Percentiles rank a stretch among this genome's conserved stretches.
phyloP scores from a whole-genome alignment of 2,329 filamentous ascomycete genomes.

The Cladosporium sp. region DNA sequence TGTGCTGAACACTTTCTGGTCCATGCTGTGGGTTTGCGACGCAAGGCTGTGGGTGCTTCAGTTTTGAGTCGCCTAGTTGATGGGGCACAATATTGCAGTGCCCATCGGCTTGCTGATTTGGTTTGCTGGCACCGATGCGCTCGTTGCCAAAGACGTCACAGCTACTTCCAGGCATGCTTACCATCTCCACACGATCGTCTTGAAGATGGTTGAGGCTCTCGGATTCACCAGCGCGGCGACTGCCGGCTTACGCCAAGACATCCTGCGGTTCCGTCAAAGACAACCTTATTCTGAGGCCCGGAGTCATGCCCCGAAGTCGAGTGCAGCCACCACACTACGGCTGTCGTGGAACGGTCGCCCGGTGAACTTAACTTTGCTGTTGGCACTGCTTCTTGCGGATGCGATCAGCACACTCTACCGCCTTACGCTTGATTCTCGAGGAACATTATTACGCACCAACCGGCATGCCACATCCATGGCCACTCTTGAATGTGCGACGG shows the following conservation, averaged over 20 bases:
- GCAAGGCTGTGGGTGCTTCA: slow-evolving; percentile 6
- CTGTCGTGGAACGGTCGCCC: slow-evolving; percentile 10
- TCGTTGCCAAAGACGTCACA: slow-evolving; percentile 1
- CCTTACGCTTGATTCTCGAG: neutral
- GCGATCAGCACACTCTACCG: slow-evolving; percentile 1
- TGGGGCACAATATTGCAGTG: neutral
- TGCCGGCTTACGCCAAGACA: slow-evolving; percentile 9
- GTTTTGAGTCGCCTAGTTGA: neutral
- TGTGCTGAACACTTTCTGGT: neutral
- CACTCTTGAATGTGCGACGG: neutral
- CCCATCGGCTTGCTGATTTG: neutral
- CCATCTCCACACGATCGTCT: neutral
- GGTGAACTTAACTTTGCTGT: slow-evolving; percentile 2
- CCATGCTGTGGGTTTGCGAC: slow-evolving; percentile 6
- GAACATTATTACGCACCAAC: neutral
- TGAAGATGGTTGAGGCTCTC: slow-evolving; percentile 12
- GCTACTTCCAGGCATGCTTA: neutral
- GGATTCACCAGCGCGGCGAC: slow-evolving; percentile 11
- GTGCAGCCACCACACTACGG: neutral
- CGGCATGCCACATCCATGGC: neutral
- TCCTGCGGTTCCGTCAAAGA: neutral
- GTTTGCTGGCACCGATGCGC: neutral
- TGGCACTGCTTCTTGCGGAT: neutral
- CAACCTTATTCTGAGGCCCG: slow-evolving; percentile 8
- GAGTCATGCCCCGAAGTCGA: neutral